Conservation (phyloP, 495 filamentous ascomycete genomes). For the Platismatia glauca region DNA sequence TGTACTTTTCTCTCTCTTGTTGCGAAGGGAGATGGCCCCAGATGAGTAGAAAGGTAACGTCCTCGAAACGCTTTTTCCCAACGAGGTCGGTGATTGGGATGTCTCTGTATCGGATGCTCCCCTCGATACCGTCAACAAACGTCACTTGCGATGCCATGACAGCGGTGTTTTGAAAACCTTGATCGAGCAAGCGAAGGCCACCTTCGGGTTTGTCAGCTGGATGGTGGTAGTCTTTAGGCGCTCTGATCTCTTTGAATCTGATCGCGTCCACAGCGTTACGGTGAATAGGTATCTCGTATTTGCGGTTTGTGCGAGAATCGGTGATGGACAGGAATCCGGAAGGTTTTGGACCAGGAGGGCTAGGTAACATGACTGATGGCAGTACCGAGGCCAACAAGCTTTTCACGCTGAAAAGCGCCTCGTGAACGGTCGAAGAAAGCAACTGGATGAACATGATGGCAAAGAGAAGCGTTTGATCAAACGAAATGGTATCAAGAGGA, state of each 20-base stretch:
- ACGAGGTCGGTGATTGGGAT: slow-evolving; percentile 36
- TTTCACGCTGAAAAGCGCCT: too few relatives aligned
- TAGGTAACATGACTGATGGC: too few relatives aligned
- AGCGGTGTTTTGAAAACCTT: slow-evolving; percentile 41
- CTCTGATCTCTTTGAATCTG: slow-evolving; percentile 5
- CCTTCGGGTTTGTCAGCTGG: not conserved
- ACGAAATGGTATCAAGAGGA: too few relatives aligned
- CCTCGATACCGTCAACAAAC: slow-evolving; percentile 36
- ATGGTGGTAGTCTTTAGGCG: not conserved
- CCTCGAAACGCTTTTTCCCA: slow-evolving; percentile 33
- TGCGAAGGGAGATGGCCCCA: slow-evolving; percentile 35
- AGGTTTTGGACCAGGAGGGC: too few relatives aligned
- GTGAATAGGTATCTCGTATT: slow-evolving; percentile 3
- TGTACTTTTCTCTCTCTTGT: slow-evolving; percentile 29
- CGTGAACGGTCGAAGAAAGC: too few relatives aligned
- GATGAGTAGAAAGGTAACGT: slow-evolving; percentile 39
- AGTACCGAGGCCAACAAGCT: not conserved
- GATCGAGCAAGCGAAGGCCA: slow-evolving; percentile 32
- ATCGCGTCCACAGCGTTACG: not conserved
- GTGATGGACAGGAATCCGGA: not conserved
- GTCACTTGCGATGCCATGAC: slow-evolving; percentile 37
- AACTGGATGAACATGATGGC: too few relatives aligned
- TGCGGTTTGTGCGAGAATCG: not conserved
- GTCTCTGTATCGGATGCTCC: slow-evolving; percentile 36
- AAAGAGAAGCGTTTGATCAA: too few relatives aligned